These are phyloP conservation scores for Pyrenophora graminea DNA, from an alignment of 2,329 filamentous ascomycete species.

Conservation along the genomic window DNA sequence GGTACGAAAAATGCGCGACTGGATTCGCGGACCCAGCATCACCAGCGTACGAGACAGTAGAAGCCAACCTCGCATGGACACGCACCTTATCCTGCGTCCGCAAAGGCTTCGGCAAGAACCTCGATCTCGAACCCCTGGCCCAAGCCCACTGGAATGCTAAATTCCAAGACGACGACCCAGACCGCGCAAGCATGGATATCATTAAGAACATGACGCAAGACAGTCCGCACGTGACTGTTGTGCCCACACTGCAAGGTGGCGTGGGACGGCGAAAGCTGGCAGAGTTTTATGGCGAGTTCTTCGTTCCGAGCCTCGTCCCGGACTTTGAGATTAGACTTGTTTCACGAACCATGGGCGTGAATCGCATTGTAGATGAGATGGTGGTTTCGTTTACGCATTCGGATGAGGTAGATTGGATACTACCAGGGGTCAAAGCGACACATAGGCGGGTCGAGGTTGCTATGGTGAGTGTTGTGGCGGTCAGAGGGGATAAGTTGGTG, in stretches of 20 bases:
- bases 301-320: slow-evolving; percentile 58
- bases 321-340: slow-evolving; percentile 59
- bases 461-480: slow-evolving; percentile 59
- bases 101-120: slow-evolving; percentile 44
- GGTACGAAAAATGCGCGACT: slow-evolving; percentile 43
- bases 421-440: slow-evolving; percentile 61
- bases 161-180: slow-evolving; percentile 38
- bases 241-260: slow-evolving; percentile 52
- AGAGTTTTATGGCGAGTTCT: slow-evolving; percentile 61
- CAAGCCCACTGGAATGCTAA: slow-evolving; percentile 43
- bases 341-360: slow-evolving; percentile 59
- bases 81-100: slow-evolving; percentile 46
- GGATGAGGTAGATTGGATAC: slow-evolving; percentile 61
- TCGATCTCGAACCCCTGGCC: slow-evolving; percentile 41
- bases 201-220: slow-evolving; percentile 41
- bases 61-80: slow-evolving; percentile 50
- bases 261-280: slow-evolving; percentile 49
- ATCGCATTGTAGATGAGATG: slow-evolving; percentile 64
- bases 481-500: slow-evolving; percentile 58
- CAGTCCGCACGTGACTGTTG: slow-evolving; percentile 42
- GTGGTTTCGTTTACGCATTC: slow-evolving; percentile 61
- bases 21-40: slow-evolving; percentile 52
- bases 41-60: slow-evolving; percentile 46
- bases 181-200: slow-evolving; percentile 36
- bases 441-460: slow-evolving; percentile 60